Evolutionary conservation across 768 basidiomycete genomes (phyloP).

Genomic region (Termitomyces sp.): DNA sequence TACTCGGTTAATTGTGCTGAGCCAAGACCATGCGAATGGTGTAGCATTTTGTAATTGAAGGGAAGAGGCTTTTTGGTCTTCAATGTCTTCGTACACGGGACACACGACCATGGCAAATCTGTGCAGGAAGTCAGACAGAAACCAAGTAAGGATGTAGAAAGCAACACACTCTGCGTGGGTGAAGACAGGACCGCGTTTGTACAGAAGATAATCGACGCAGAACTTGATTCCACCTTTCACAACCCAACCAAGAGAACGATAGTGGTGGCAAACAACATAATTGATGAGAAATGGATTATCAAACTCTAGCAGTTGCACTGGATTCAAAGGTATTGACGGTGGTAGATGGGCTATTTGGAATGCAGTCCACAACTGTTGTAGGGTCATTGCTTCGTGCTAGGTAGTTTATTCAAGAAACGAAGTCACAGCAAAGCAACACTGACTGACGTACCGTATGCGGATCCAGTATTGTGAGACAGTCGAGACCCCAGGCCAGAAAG

Average conservation of each 20-base stretch:
- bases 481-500: constrained; percentile 80
- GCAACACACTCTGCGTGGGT: constrained; percentile 84
- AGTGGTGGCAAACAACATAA: constrained; percentile 92
- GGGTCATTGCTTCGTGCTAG: constrained; percentile 49
- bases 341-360: constrained; percentile 55
- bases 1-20: constrained; percentile 94
- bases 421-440: background rate
- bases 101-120: constrained; percentile 91
- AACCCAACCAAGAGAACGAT: constrained; percentile 94
- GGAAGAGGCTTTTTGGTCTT: constrained; percentile 61
- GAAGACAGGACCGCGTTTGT: constrained; percentile 93
- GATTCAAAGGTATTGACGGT: constrained; percentile 26
- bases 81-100: constrained; percentile 82
- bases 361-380: constrained; percentile 55
- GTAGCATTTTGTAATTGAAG: constrained; percentile 58
- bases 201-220: constrained; percentile 91
- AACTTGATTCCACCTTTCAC: constrained; percentile 96
- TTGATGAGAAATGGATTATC: constrained; percentile 93
- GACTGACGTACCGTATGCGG: constrained; percentile 50
- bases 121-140: background rate
- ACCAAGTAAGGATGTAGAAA: background rate
- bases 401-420: background rate
- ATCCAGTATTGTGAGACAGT: constrained; percentile 71
- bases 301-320: constrained; percentile 36
- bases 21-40: constrained; percentile 90